Base-by-base conservation (phyloP, 139 green algal species). In the Coelastrella sp. region DNA sequence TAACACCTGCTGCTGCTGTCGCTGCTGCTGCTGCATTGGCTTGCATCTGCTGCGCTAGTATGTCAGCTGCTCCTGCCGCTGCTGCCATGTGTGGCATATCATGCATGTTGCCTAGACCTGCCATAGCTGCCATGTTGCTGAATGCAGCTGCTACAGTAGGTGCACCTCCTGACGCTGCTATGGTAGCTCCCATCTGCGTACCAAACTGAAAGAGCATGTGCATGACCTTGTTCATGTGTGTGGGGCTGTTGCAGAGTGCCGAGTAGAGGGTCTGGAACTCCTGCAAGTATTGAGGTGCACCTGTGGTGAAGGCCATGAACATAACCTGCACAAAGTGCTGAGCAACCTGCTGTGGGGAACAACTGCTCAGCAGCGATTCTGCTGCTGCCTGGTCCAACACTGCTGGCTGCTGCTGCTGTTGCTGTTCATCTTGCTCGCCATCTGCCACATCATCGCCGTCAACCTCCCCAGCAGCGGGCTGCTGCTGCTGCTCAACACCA, bases 401-500 rank as follows among this genome's bases (percentile, higher is more conserved):
- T 74, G 66, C 30, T 41, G 41, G 41, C 8, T 63, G 71, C 43
- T 63, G 41, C 41, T 41, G 41, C 69, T 62, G 71, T 43, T 64
- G 27, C 71, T 64, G 43, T 8, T 48, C 43, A 11, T 11, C 27
- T 2, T 5, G n/a, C 8, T 81, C 75, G 6, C 21, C 37, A 11
- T 59, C 75, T 1, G 11, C 51, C 11, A 71, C 75, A 57, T 53
- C 71, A 38, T 53, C 75, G 32, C 75, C 71, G 53, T 8, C 75
- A 13, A 59, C 75, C 38, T 59, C 75, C 6, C 53, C 51, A 59
- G 8, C 75, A 30, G 13, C 30, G 35, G 25, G 75, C 75, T 59
- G 75, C 53, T 59, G 75, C 75, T 71, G 75, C 75, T 69, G 62
- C 27, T 76, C n/a, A n/a, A n/a, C n/a, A n/a, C n/a, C n/a, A n/a